These are phyloP conservation scores for Mycena kentingensis DNA, from an alignment of 768 basidiomycete genomes.

Conservation along the genomic window DNA sequence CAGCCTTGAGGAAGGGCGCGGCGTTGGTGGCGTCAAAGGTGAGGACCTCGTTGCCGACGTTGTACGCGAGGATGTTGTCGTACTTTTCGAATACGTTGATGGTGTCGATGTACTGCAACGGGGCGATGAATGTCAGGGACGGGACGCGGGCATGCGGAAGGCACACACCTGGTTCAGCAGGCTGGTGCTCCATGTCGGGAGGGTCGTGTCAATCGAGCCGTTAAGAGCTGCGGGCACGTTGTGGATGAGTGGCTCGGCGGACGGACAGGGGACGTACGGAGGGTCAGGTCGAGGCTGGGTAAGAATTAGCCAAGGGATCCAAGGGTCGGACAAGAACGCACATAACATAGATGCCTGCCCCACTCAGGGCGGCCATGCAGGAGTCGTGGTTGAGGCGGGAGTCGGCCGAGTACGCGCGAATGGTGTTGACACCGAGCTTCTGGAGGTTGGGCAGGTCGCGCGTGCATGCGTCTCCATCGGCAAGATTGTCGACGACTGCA, in stretches of 20 bases:
- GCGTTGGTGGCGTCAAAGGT: conserved; percentile 55
- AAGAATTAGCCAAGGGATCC: conserved; percentile 7
- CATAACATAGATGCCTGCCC: conserved; percentile 89
- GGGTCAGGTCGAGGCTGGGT: conserved; percentile 77
- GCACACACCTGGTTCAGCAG: conserved; percentile 46
- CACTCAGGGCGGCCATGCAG: conserved; percentile 79
- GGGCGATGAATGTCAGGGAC: conserved; percentile 48
- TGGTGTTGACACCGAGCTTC: conserved; percentile 74
- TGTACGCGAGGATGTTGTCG: conserved; percentile 86
- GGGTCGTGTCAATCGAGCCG: conserved; percentile 60
- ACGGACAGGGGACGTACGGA: conserved; percentile 38
- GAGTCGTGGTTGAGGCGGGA: conserved; percentile 79
- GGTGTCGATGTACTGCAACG: conserved; percentile 62
- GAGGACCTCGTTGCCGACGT: conserved; percentile 86
- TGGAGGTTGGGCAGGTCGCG: conserved; percentile 83
- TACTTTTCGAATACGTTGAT: conserved; percentile 83
- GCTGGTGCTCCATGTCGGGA: conserved; percentile 65
- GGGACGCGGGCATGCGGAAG: conserved; percentile 34
- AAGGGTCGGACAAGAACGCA: conserved; percentile 40
- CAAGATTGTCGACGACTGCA: conserved; percentile 78
- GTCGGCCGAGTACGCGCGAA: conserved; percentile 87
- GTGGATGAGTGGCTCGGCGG: background rate
- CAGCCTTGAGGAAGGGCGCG: conserved; percentile 85
- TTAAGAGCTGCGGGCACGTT: conserved; percentile 44
- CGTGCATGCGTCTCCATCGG: conserved; percentile 63